Base-by-base conservation (phyloP, 495 filamentous ascomycete genomes). In the Extremus antarcticus region DNA sequence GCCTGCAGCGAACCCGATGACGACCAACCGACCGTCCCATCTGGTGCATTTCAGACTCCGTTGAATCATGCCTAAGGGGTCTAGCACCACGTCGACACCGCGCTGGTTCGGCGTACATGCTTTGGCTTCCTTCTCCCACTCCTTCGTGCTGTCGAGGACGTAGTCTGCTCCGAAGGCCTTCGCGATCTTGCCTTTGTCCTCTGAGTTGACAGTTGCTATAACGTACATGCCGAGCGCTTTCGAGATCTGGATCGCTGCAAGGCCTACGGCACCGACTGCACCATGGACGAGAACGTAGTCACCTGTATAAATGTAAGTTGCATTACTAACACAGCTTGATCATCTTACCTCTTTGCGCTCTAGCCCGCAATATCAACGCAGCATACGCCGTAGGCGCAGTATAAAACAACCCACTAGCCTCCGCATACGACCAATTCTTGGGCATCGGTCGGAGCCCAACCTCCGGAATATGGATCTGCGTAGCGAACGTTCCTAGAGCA, bases 201-300 rank as follows among this genome's bases (percentile, higher is more conserved):
- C 62, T 2, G 83, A 85, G 2, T 87, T 84, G 0, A 87, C 89
- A 0, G 88, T 94, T 19, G 90, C 90, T 56, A 95, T 83, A 1
- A 95, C 90, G 3, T 76, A 86, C 4, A 90, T 90, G 2, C 90
- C 90, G 54, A 80, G 81, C 0, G 87, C 90, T 68, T 95, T 95
- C 7, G 90, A 90, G 43, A 95, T 77, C 62, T 95, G 90, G 32
- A 95, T 87, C 20, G 90, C 90, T 21, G 90, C 86, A n/a, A 95
- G 70, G 2, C 90, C 90, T 0, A 95, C 90, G 2, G 90, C 90
- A 2, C 90, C 90, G 0, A 90, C 90, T 0, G 88, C 89, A 13
- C 90, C 90, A 70, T 95, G 89, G n/a, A 95, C 79, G 19, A 95
- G 79, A 4, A 95, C 90, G 66, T 76, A 86, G 58, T 95, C 90